Evolutionary conservation across 345 rosid species (phyloP).

Genomic region (Populus tremula): DNA sequence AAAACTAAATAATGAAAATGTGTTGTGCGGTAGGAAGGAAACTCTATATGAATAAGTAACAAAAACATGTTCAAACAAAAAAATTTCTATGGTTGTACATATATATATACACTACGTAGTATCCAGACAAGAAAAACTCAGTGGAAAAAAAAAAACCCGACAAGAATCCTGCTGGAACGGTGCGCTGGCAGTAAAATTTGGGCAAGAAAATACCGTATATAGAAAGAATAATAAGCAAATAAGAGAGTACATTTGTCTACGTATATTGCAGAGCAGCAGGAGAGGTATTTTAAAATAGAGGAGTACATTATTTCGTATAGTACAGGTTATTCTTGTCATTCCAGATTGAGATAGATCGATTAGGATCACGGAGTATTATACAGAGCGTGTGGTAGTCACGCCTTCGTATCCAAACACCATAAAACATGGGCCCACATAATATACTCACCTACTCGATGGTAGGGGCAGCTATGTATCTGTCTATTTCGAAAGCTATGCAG

Average conservation of each 20-base stretch:
- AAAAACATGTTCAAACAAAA: no score
- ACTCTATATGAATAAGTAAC: no score
- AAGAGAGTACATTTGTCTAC: constrained; percentile 20
- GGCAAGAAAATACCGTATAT: neutral
- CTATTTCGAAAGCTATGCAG: neutral
- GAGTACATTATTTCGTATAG: neutral
- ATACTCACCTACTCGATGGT: neutral
- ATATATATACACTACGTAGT: no score
- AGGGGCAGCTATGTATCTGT: neutral
- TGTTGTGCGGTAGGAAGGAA: no score
- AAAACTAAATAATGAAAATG: no score
- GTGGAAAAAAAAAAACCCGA: no score
- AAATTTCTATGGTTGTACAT: no score
- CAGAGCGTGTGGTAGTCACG: neutral
- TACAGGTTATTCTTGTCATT: neutral
- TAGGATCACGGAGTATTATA: neutral
- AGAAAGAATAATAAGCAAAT: constrained; percentile 16
- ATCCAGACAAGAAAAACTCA: no score
- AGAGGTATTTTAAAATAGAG: neutral
- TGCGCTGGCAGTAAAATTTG: neutral
- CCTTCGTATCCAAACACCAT: neutral
- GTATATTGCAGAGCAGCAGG: neutral
- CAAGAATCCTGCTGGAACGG: neutral
- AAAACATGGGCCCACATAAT: neutral
- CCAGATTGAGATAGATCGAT: neutral